Conservation (phyloP, 2,329 filamentous ascomycete genomes). For the Neopestalotiopsis sp. region DNA sequence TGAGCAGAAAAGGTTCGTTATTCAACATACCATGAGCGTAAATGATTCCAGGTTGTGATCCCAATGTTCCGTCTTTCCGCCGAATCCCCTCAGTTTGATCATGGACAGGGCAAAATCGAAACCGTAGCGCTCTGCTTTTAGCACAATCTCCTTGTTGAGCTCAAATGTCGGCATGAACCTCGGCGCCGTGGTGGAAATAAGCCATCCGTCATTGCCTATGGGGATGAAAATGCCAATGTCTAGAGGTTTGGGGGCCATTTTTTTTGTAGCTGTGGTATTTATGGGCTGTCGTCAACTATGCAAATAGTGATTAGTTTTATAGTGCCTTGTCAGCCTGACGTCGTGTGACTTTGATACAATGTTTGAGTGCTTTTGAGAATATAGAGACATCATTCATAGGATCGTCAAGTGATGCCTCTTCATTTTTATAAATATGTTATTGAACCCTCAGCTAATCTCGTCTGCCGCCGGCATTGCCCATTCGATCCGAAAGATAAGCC, state of each 20-base stretch:
- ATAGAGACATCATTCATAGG: neutral
- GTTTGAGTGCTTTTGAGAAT: neutral
- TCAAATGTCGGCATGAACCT: conserved; percentile 34
- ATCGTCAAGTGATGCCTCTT: neutral
- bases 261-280: neutral
- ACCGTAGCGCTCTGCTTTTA: conserved; percentile 30
- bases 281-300: neutral
- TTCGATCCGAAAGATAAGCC: conserved; percentile 6
- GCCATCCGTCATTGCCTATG: conserved; percentile 36
- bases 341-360: neutral
- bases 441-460: neutral
- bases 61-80: conserved; percentile 34
- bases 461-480: neutral
- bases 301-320: neutral
- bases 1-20: conserved; percentile 21
- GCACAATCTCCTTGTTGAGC: conserved; percentile 30
- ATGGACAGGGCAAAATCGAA: conserved; percentile 34
- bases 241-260: conserved; percentile 17
- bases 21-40: conserved; percentile 26
- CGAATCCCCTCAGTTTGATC: conserved; percentile 33
- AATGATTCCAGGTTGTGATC: conserved; percentile 36
- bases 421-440: neutral
- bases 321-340: neutral
- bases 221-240: conserved; percentile 28
- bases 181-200: conserved; percentile 32